Percentiles rank a stretch among this genome's conserved stretches.
Conservation (phyloP, 805 yeast genomes). For the Zygosaccharomyces bailii region DNA sequence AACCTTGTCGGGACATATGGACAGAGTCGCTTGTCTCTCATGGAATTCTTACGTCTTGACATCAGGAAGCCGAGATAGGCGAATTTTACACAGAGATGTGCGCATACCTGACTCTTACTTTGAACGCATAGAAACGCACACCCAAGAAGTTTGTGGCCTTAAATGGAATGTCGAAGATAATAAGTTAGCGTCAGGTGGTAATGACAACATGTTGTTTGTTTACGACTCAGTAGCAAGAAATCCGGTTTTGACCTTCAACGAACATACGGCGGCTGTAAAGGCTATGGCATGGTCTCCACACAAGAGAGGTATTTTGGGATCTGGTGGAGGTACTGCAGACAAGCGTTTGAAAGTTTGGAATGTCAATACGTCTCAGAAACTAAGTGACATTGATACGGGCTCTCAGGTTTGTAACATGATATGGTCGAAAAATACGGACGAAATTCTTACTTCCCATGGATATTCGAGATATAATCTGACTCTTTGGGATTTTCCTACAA, state of each 20-base stretch:
- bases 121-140: slow-evolving; percentile 67
- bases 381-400: slow-evolving; percentile 87
- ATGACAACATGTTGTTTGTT: slow-evolving; percentile 78
- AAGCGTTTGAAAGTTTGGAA: slow-evolving; percentile 90
- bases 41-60: slow-evolving; percentile 91
- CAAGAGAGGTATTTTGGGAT: slow-evolving; percentile 86
- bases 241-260: slow-evolving; percentile 72
- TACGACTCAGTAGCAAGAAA: slow-evolving; percentile 74
- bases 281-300: slow-evolving; percentile 98
- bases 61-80: slow-evolving; percentile 82
- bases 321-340: slow-evolving; percentile 98
- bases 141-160: slow-evolving; percentile 95
- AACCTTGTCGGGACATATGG: slow-evolving; percentile 86
- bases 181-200: slow-evolving; percentile 92
- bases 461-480: slow-evolving; percentile 85
- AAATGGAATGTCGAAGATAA: slow-evolving; percentile 91
- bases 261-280: slow-evolving; percentile 93
- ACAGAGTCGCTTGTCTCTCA: slow-evolving; percentile 80
- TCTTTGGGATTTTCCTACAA: slow-evolving; percentile 87
- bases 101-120: slow-evolving; percentile 79
- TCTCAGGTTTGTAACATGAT: slow-evolving; percentile 92
- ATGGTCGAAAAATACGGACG: slow-evolving; percentile 92
- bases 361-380: slow-evolving; percentile 67
- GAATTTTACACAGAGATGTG: slow-evolving; percentile 87
- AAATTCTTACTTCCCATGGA: slow-evolving; percentile 92